These are phyloP conservation scores for Leccinum angustisporum DNA, from an alignment of 1,284 basidiomycete genomes.

Conservation along the genomic window DNA sequence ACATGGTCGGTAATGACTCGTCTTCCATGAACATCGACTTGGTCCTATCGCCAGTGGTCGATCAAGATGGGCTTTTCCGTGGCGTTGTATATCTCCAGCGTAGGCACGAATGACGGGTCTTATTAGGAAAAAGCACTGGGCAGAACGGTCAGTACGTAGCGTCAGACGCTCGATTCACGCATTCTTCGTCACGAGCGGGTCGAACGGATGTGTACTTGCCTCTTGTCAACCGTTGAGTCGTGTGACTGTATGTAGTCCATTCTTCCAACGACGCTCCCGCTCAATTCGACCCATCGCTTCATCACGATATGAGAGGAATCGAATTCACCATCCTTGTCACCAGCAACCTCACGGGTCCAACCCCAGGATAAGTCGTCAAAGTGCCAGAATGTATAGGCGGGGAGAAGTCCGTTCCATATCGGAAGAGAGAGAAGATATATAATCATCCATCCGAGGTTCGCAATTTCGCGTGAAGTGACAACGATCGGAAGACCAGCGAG, in stretches of 20 bases:
- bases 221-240: slow-evolving; percentile 76
- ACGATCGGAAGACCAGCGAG: slow-evolving; percentile 94
- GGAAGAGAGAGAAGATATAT: slow-evolving; percentile 92
- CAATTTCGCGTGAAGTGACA: slow-evolving; percentile 90
- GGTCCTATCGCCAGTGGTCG: too few relatives aligned
- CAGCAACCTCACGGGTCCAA: slow-evolving; percentile 86
- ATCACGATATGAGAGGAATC: slow-evolving; percentile 96
- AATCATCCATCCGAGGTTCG: slow-evolving; percentile 97
- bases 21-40: too few relatives aligned
- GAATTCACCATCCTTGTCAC: slow-evolving; percentile 88
- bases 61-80: too few relatives aligned
- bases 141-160: too few relatives aligned
- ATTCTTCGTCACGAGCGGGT: slow-evolving; percentile 13
- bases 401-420: slow-evolving; percentile 94
- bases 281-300: slow-evolving; percentile 99
- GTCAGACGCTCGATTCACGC: too few relatives aligned
- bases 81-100: too few relatives aligned
- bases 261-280: slow-evolving; percentile 92
- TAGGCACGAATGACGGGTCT: too few relatives aligned
- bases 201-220: slow-evolving; percentile 44
- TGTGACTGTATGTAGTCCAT: slow-evolving; percentile 69
- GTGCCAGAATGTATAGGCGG: slow-evolving; percentile 97
- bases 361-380: slow-evolving; percentile 99
- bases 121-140: too few relatives aligned
- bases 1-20: too few relatives aligned